Base-by-base conservation (phyloP, 75 land plant species). In the Isoetes taiwanensis region DNA sequence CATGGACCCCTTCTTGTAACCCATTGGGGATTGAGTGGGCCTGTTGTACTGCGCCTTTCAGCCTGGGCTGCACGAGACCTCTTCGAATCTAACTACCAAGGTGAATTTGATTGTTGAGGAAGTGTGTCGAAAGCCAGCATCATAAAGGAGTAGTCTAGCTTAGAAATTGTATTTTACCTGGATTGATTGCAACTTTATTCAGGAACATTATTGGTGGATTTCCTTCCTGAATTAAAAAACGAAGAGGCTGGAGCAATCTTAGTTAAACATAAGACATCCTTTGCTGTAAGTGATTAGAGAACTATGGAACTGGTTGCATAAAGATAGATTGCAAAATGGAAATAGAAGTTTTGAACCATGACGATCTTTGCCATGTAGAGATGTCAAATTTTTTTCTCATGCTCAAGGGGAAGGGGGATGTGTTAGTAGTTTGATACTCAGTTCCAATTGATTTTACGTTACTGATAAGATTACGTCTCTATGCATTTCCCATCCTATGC, bases 11-110 rank as follows among this genome's bases (percentile, higher is more conserved):
- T 93, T 70, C 57, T 93, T 52, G 73, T 93, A 19, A 93, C 98
- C 23, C 98, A 93, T 42, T 93, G 98, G 98, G 98, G 98, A 9
- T 76, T 93, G 5, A 93, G 98, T 79, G 98, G 98, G 21, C 98
- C 98, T 19, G 96, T 73, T 23, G 76, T 93, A 57, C 84, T 93
- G 20, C 80, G 83, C 1, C 64, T 93, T 25, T 93, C 98, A 65
- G 95, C 98, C 62, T 93, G 98, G 98, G 95, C 81, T 8, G 98
- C 95, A 9, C 76, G 89, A 11, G 68, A 81, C 4, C 67, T 93
- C 0, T 81, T 70, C 50, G 46, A 43, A 5, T 48, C 83, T 27
- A 72, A 67, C 41, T 93, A 93, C 48, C 71, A 66, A 69, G 89
- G 98, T 77, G 68, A 52, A 43, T 25, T 8, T 19, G 52, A 32